Conservation (phyloP, 306 rosid genomes). For the Vicia faba region DNA sequence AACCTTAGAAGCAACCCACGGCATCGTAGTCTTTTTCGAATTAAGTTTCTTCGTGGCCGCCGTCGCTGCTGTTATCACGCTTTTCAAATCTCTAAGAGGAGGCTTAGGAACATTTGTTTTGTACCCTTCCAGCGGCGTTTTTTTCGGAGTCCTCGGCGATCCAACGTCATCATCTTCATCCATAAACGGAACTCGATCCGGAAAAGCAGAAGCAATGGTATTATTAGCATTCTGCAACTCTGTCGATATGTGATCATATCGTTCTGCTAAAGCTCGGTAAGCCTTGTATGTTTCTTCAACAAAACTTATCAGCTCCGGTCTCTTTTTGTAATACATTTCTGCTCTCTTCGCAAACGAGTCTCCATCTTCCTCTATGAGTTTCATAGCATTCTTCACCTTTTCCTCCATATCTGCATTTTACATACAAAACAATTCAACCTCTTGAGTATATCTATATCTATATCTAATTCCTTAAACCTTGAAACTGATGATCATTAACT, state of each 20-base stretch:
- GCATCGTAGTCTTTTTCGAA: conserved; percentile 38
- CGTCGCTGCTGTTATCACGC: conserved; percentile 43
- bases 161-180: conserved; percentile 80
- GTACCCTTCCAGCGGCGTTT: conserved; percentile 42
- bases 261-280: conserved; percentile 87
- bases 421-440: conserved; percentile 25
- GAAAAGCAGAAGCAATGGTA: conserved; percentile 87
- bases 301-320: conserved; percentile 83
- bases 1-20: conserved; percentile 30
- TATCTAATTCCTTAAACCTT: neutral
- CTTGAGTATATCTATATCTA: neutral
- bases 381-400: conserved; percentile 61
- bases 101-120: conserved; percentile 61
- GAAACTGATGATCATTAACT: conserved; percentile 8
- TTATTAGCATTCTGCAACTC: conserved; percentile 96
- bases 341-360: conserved; percentile 98
- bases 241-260: conserved; percentile 90
- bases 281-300: conserved; percentile 87
- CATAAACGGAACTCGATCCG: conserved; percentile 88
- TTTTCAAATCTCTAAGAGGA: conserved; percentile 63
- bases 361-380: conserved; percentile 79
- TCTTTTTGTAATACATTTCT: conserved; percentile 92
- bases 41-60: conserved; percentile 52
- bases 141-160: conserved; percentile 44
- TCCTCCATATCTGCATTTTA: conserved; percentile 87